A percentile compares a stretch with the other conserved stretches of the same genome.
Conservation (phyloP, 345 rosid species). For the Balakata baccata region DNA sequence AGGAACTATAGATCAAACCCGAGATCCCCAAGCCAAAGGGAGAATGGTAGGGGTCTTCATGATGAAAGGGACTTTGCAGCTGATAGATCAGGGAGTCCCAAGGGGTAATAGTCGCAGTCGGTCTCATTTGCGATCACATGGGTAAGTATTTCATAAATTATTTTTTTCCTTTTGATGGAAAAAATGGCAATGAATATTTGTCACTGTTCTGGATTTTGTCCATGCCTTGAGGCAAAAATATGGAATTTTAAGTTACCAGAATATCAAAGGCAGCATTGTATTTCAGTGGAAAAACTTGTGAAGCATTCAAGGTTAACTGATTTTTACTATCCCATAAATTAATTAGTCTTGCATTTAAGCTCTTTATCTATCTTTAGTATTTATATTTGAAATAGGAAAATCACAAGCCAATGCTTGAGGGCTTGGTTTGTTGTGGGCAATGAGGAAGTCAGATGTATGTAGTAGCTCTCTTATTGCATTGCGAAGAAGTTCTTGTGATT, state of each 20-base stretch:
- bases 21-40: slow-evolving; percentile 48
- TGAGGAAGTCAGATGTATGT: neutral
- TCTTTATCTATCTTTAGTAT: neutral
- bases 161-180: neutral
- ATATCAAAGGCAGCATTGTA: neutral
- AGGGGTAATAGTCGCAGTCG: slow-evolving; percentile 37
- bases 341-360: neutral
- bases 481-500: neutral
- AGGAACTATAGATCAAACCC: slow-evolving; percentile 36
- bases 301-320: neutral
- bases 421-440: neutral
- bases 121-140: slow-evolving; percentile 49
- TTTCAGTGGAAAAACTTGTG: neutral
- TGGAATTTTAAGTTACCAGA: neutral
- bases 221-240: neutral
- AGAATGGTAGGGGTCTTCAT: slow-evolving; percentile 41
- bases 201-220: neutral
- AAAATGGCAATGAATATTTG: neutral
- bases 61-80: slow-evolving; percentile 45
- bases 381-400: neutral
- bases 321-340: neutral
- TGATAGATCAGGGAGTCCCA: slow-evolving; percentile 47
- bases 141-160: slow-evolving; percentile 34
- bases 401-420: neutral
- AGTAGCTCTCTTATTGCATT: neutral